phyloP scores from a whole-genome alignment of 257 asterid genomes.

The Solanum pennellii region DNA sequence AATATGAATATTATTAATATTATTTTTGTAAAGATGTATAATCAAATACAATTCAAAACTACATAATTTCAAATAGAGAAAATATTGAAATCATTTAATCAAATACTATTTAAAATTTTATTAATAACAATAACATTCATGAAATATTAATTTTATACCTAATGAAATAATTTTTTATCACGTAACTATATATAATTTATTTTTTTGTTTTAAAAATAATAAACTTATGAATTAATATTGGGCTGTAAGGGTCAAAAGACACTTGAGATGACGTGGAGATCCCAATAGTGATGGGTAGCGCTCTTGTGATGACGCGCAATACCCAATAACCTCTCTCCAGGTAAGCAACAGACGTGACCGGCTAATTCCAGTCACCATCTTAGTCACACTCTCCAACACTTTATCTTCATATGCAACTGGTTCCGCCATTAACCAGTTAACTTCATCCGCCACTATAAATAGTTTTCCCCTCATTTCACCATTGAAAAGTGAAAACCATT shows the following conservation, averaged over 20 bases:
- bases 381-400: background rate
- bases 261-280: background rate
- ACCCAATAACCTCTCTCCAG: slow-evolving; percentile 11
- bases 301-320: slow-evolving; percentile 7
- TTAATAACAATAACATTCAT: no score
- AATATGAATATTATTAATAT: no score
- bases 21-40: no score
- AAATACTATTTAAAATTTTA: no score
- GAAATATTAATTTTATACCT: no score
- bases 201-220: no score
- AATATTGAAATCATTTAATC: background rate
- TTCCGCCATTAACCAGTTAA: background rate
- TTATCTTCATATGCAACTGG: background rate
- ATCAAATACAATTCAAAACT: no score
- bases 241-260: background rate
- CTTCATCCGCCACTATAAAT: background rate
- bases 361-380: background rate
- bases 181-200: no score
- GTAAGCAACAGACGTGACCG: background rate
- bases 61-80: no score
- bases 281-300: background rate
- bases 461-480: background rate
- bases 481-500: background rate
- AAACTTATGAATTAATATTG: no score
- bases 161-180: no score